phyloP scores from a whole-genome alignment of 805 yeast species.

The Candida xyloterini region DNA sequence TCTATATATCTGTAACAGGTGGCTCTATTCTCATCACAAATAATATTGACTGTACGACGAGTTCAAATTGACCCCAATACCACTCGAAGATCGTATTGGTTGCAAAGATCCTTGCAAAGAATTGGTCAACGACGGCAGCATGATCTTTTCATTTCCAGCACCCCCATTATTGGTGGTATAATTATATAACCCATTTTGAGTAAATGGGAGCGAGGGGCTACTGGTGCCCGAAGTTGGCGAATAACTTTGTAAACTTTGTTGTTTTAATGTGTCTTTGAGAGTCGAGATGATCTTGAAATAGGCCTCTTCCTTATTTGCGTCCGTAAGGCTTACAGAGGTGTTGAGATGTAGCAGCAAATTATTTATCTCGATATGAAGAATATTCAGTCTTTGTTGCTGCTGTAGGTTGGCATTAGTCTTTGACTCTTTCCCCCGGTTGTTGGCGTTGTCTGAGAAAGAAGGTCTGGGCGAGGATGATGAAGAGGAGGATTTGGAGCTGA shows the following conservation, averaged over 20 bases:
- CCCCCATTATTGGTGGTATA: constrained; percentile 13
- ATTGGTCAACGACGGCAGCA: constrained; percentile 25
- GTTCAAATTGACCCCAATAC: constrained; percentile 16
- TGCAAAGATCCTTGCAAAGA: constrained; percentile 25
- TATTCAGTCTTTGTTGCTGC: constrained; percentile 18
- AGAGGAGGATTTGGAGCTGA: constrained; percentile 23
- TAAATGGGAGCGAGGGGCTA: constrained; percentile 16
- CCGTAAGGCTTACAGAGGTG: constrained; percentile 21
- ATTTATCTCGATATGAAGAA: constrained; percentile 29
- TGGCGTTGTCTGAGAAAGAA: constrained; percentile 11
- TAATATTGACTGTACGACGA: constrained; percentile 27
- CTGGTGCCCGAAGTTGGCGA: constrained; percentile 23
- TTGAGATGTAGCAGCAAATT: constrained; percentile 29
- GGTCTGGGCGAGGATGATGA: constrained; percentile 22
- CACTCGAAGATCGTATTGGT: constrained; percentile 16
- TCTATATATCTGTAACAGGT: neutral
- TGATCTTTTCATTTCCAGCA: constrained; percentile 16
- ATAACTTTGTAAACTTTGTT: constrained; percentile 7
- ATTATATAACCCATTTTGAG: constrained; percentile 12
- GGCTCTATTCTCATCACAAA: constrained; percentile 21
- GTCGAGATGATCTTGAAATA: constrained; percentile 23
- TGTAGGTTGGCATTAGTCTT: constrained; percentile 4
- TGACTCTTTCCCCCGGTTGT: constrained; percentile 3
- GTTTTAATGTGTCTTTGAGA: constrained; percentile 22
- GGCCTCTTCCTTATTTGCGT: constrained; percentile 27